A percentile compares a stretch with the other conserved stretches of the same genome.
These are phyloP conservation scores for Leccinum griseonigrum DNA, from an alignment of 1,284 basidiomycete species.

Conservation along the genomic window DNA sequence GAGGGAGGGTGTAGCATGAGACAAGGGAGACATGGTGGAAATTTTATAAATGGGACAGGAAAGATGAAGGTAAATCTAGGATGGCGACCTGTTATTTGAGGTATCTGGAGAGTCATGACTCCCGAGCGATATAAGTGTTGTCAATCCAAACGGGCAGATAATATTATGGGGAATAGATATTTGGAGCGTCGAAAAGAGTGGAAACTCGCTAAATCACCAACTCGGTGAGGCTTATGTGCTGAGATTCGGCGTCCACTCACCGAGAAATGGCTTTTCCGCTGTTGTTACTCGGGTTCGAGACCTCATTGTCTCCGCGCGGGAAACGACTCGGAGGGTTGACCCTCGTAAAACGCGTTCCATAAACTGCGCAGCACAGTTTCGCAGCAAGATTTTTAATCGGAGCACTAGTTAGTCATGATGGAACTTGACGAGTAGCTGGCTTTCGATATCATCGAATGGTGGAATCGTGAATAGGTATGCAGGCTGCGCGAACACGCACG, in stretches of 20 bases:
- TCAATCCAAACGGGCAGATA: background rate
- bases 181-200: background rate
- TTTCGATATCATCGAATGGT: background rate
- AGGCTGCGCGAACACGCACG: background rate
- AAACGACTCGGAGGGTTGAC: background rate
- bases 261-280: background rate
- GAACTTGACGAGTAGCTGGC: background rate
- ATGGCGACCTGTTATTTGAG: background rate
- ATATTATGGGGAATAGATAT: background rate
- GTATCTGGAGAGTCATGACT: background rate
- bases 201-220: too few relatives aligned
- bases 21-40: background rate
- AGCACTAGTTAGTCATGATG: background rate
- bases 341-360: background rate
- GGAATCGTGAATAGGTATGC: background rate
- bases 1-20: background rate
- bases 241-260: background rate
- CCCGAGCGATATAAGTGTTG: background rate
- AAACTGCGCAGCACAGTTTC: background rate
- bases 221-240: slow-evolving; percentile 23
- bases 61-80: background rate
- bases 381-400: background rate
- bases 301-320: background rate
- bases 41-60: background rate
- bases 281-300: background rate